phyloP scores from a whole-genome alignment of 2,329 filamentous ascomycete species.

The Penicillium janthinellum region DNA sequence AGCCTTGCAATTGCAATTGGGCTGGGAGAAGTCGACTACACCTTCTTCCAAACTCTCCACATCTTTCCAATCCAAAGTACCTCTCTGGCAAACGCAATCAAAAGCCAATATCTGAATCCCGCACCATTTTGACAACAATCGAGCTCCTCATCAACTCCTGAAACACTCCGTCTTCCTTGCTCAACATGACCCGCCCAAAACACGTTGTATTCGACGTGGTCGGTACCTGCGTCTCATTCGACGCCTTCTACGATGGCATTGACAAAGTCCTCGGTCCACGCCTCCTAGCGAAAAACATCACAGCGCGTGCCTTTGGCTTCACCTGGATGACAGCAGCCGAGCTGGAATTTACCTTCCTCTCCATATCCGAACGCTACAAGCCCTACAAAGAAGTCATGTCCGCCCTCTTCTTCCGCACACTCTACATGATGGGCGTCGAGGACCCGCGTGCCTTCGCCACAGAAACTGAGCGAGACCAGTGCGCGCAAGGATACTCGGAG shows the following conservation, averaged over 20 bases:
- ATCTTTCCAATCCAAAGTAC: neutral
- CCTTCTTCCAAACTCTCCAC: neutral
- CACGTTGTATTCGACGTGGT: constrained; percentile 57
- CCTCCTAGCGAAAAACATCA: constrained; percentile 38
- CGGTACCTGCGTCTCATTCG: constrained; percentile 50
- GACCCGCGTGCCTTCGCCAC: constrained; percentile 43
- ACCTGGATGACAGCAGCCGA: constrained; percentile 50
- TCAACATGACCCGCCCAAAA: constrained; percentile 29
- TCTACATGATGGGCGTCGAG: constrained; percentile 44
- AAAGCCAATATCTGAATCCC: neutral
- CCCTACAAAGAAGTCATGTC: constrained; percentile 45
- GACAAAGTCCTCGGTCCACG: constrained; percentile 40
- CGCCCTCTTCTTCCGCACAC: constrained; percentile 48
- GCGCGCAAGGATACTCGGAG: constrained; percentile 40
- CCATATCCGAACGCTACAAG: constrained; percentile 44
- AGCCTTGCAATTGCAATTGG: neutral
- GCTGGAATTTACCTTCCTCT: constrained; percentile 50
- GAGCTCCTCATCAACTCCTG: neutral
- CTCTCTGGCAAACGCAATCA: neutral
- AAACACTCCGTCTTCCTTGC: neutral
- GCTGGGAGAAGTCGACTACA: neutral
- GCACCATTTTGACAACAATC: neutral
- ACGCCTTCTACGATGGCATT: constrained; percentile 45
- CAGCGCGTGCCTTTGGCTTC: constrained; percentile 44
- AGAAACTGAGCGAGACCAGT: constrained; percentile 43